Percentiles rank a stretch among this genome's conserved stretches.
phyloP scores from a whole-genome alignment of 768 basidiomycete genomes.

The Tulasnella sp. region DNA sequence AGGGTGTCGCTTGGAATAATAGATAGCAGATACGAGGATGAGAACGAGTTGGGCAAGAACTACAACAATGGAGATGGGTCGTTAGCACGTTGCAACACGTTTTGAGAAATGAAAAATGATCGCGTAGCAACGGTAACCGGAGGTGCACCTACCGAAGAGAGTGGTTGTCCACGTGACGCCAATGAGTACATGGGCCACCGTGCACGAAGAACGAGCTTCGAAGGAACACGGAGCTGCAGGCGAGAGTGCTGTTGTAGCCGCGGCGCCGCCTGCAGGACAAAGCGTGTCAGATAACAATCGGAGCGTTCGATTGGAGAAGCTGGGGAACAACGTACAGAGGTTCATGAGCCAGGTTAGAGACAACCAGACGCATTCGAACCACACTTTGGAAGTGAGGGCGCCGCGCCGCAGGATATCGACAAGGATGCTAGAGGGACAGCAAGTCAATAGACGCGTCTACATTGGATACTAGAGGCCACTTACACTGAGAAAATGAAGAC shows the following conservation, averaged over 20 bases:
- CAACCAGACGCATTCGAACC: conserved; percentile 14
- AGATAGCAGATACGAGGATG: background rate
- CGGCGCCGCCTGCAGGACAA: conserved; percentile 3
- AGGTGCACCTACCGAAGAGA: background rate
- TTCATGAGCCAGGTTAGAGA: conserved; percentile 5
- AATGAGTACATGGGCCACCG: background rate
- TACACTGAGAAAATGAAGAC: conserved; percentile 9
- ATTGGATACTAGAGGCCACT: background rate
- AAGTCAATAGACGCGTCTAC: background rate
- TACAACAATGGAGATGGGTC: background rate
- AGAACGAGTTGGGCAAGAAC: conserved; percentile 7
- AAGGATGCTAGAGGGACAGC: conserved; percentile 2
- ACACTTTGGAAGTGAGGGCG: conserved; percentile 7
- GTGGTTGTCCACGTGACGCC: conserved; percentile 9
- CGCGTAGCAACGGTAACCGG: background rate
- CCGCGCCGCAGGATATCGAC: conserved; percentile 11
- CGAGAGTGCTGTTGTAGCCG: conserved; percentile 8
- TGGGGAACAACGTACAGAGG: conserved; percentile 7
- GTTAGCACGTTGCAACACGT: background rate
- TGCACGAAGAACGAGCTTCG: background rate
- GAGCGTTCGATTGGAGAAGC: background rate
- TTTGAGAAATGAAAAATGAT: background rate
- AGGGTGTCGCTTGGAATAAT: conserved; percentile 3
- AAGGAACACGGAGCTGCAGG: background rate
- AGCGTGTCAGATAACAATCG: background rate